Base-by-base conservation (phyloP, 352 stramenopile species). In the Phytophthora parvispora region DNA sequence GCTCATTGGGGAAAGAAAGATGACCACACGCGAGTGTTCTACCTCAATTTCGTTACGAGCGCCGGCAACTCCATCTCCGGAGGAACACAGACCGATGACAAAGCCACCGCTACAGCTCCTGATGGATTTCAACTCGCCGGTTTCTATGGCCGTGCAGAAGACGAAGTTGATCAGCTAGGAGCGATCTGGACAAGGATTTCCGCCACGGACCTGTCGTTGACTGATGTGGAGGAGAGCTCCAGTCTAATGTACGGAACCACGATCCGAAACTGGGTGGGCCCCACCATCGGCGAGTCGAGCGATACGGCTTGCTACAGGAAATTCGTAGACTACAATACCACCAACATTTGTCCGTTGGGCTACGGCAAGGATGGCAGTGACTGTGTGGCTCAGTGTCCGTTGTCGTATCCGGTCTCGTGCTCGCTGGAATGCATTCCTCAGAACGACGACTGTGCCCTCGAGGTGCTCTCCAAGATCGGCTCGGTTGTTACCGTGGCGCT, bases 371-470 rank as follows among this genome's bases (percentile, higher is more conserved):
- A 70, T 7, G 67, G 57, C 4, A 22, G 28, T 4, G 25, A 70
- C 24, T 81, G 74, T 36, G 58, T 60, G 16, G 67, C 71, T 4
- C 60, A 78, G n/a, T 83, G 75, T 31, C 75, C 75, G 2, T 27
- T 83, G 4, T 59, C 74, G 7, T 83, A 81, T 27, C 75, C 72
- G 0, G 68, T 83, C 2, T 54, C 63, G 0, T 83, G 75, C 25
- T 69, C 62, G 6, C 48, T 78, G 58, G 72, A 83, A 29, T 83
- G 75, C 43, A 78, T 92, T 15, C 84, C 81, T 81, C 62, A 74
- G 38, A 74, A 74, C 20, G 67, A 74, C 24, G 67, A 74, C 40
- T 74, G 67, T 36, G 67, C 48, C 0, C 61, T 74, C 13, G 67
- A 69, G 27, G 43, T 32, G 6, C 43, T 83, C 4, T 68, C 56